Evolutionary conservation across 306 rosid genomes (phyloP).

Genomic region (Pachyrhizus erosus): DNA sequence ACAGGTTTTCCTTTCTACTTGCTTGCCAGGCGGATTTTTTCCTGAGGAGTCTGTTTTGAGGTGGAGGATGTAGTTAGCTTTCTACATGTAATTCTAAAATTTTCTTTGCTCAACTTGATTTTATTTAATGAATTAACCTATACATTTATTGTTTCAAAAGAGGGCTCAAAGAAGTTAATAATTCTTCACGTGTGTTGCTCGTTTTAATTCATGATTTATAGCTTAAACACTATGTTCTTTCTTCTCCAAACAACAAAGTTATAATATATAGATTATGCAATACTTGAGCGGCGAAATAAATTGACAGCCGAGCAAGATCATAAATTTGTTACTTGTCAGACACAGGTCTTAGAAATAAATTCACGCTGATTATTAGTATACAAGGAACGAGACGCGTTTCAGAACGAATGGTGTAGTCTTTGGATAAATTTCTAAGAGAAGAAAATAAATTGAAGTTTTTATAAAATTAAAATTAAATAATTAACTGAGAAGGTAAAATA

Average conservation of each 20-base stretch:
- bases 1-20: constrained; percentile 31
- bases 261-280: background rate
- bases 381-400: background rate
- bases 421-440: no score
- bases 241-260: background rate
- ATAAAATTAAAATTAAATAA: no score
- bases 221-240: background rate
- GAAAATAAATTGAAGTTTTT: no score
- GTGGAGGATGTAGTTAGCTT: constrained; percentile 55
- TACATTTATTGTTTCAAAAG: constrained; percentile 28
- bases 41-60: constrained; percentile 25
- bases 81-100: constrained; percentile 36
- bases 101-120: background rate
- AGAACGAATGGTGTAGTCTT: background rate
- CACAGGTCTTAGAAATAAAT: background rate
- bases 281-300: background rate
- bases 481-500: no score
- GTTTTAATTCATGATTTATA: background rate
- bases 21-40: constrained; percentile 32
- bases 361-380: background rate
- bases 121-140: constrained; percentile 30
- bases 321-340: background rate
- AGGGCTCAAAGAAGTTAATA: constrained; percentile 28
- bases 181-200: background rate
- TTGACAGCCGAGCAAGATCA: background rate